Evolutionary conservation across 495 filamentous ascomycete genomes (phyloP), one percentile per base, ranked within the genome.

Genomic region (Pseudotulostoma volvatum): DNA sequence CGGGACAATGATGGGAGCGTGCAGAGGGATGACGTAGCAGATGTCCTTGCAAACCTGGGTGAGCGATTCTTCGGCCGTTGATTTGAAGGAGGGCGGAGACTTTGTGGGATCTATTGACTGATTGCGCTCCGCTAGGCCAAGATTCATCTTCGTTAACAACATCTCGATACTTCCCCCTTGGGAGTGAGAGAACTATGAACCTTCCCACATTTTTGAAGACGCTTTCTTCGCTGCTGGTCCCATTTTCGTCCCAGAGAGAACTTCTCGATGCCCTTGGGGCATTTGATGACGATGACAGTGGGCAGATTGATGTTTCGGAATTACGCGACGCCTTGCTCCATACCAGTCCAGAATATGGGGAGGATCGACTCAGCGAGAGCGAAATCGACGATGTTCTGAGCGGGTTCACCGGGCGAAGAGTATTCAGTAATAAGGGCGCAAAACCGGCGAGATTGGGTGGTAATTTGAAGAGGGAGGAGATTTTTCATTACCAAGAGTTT

Each of bases 251-350:
- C 2, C 72, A 72, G 9, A 66, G 74, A 15, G 90, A 97, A 44
- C 70, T 97, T 0, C 48, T 79, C 1, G 84, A 81, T 4, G 90
- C 92, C 0, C 84, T 97, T 44, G 80, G 81, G 7, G 92, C 92
- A 0, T 97, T 97, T 46, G 90, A 97, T 49, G 82, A 92, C 44
- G 84, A 92, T 45, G 90, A 97, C 54, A 85, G 81, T 49, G 90
- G 92, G 5, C 84, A 93, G 54, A 73, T 96, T 20, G 84, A 95
- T 49, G 64, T 90, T 13, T 67, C 56, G 1, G 88, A 93, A 55
- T 60, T 97, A 34, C 71, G 79, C 25, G 81, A 88, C 46, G 84
- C 88, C 2, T 54, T 97, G 34, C 50, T 93, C 34, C 70, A 87
- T 45, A 93, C 86, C 4, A 71, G 73, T 8, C 81, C 82, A 1